Evolutionary conservation across 2,329 filamentous ascomycete species (phyloP).

Genomic region (Aspergillus proliferans): DNA sequence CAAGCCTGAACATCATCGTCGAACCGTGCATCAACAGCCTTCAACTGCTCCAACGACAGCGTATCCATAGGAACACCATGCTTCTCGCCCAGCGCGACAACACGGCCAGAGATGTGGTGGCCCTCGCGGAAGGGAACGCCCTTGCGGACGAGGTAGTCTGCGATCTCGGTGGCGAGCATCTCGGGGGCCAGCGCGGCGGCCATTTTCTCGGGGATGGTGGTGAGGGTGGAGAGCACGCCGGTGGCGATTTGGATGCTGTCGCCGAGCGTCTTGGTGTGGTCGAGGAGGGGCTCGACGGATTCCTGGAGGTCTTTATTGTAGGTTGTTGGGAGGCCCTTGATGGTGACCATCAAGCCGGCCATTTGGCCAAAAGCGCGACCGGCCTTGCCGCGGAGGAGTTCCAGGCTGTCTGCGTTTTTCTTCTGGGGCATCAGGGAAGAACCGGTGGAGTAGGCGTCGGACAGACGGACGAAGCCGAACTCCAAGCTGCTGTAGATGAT

Average conservation of each 20-base stretch:
- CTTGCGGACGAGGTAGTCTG: constrained; percentile 44
- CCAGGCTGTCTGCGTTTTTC: constrained; percentile 70
- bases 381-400: constrained; percentile 69
- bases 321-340: constrained; percentile 69
- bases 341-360: constrained; percentile 69
- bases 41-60: constrained; percentile 59
- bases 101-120: constrained; percentile 68
- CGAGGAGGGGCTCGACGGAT: constrained; percentile 76
- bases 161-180: constrained; percentile 64
- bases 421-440: constrained; percentile 76
- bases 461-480: constrained; percentile 68
- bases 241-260: constrained; percentile 79
- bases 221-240: constrained; percentile 69
- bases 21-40: constrained; percentile 63
- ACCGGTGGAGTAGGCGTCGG: constrained; percentile 74
- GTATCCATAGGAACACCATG: constrained; percentile 63
- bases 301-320: constrained; percentile 96
- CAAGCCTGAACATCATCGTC: constrained; percentile 62
- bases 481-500: constrained; percentile 75
- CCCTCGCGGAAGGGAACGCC: constrained; percentile 71
- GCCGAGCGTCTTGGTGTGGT: constrained; percentile 72
- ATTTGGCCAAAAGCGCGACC: constrained; percentile 75
- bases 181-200: constrained; percentile 68
- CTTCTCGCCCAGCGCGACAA: constrained; percentile 66
- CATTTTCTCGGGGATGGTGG: constrained; percentile 68